Base-by-base conservation (phyloP, 2,329 filamentous ascomycete species). In the Periconia macrospinosa region DNA sequence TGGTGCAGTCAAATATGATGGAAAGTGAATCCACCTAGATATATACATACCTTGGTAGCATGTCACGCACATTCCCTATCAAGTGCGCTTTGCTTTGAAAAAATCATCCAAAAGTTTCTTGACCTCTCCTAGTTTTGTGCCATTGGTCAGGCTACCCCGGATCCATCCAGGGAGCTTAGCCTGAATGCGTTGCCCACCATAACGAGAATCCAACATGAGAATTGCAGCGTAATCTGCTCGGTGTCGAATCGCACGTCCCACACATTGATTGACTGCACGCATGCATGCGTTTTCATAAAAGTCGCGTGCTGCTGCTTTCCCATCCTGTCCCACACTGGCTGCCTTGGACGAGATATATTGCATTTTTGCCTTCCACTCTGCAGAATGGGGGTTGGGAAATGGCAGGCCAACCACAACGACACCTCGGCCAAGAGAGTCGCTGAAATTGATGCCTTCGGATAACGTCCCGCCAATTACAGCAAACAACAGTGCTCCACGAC, bases 381-480 rank as follows among this genome's bases (percentile, higher is more conserved):
- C 87, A 10, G 89, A 91, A 62, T 90, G 85, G 49, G 92, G 86
- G 63, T 97, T 99, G 0, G 94, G 92, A 63, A 95, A 99, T 0
- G 94, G 94, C 3, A 99, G 78, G 0, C 94, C 94, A 14, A 97
- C 85, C n/a, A 97, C 89, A 14, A 96, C 79, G 9, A 99, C 92
- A 50, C 90, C 93, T 23, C 94, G 87, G 1, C 94, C 94, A 0
- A 99, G 85, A 2, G 83, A 81, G 75, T 99, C 92, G 0, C 91
- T 93, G 77, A 99, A 99, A 75, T 99, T 99, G 77, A 99, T 99
- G 60, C 94, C 94, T 75, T 99, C 94, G 53, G 91, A 96, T 76
- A 99, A 88, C 62, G 93, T 96, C 14, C 94, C 94, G 50, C 93
- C 93, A 2, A 99, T 88, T 2, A 99, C 92, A 50, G 91, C 92